Conservation (phyloP, 768 basidiomycete species). For the Piloderma croceum region DNA sequence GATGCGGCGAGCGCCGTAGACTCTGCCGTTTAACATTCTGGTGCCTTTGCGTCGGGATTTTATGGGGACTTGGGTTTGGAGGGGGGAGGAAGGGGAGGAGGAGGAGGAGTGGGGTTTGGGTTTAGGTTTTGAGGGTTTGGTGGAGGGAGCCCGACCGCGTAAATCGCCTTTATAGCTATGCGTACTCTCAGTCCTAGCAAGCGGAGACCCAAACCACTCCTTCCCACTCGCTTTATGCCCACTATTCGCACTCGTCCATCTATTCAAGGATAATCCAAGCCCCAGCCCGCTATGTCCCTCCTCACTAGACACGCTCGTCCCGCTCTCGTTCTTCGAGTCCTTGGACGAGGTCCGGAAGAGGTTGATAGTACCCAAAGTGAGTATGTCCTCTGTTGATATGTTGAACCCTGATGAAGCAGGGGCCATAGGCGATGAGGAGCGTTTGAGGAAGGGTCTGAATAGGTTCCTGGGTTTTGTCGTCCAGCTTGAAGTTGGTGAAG, state of each 20-base stretch:
- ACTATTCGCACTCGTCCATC: background rate
- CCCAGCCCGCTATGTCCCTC: no score
- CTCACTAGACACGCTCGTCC: no score
- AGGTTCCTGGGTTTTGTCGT: constrained; percentile 27
- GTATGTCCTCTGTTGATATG: constrained; percentile 22
- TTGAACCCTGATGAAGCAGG: constrained; percentile 1
- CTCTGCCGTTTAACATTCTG: constrained; percentile 79
- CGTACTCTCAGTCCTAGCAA: constrained; percentile 30
- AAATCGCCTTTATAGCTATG: constrained; percentile 27
- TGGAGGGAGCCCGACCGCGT: no score
- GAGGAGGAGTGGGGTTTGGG: background rate
- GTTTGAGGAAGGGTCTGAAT: constrained; percentile 25
- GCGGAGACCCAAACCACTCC: constrained; percentile 16
- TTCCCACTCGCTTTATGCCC: background rate
- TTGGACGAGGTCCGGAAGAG: constrained; percentile 20
- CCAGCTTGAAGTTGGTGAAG: constrained; percentile 7
- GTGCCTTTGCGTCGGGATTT: constrained; percentile 35
- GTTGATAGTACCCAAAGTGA: constrained; percentile 23
- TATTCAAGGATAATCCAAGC: no score
- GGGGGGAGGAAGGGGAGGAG: background rate
- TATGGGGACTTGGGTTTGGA: constrained; percentile 2
- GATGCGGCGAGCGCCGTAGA: constrained; percentile 51
- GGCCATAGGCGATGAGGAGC: constrained; percentile 5
- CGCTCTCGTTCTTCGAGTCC: background rate
- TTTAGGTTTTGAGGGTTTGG: constrained; percentile 21